Evolutionary conservation across 345 rosid genomes (phyloP).

Genomic region (Lepidium didymum): DNA sequence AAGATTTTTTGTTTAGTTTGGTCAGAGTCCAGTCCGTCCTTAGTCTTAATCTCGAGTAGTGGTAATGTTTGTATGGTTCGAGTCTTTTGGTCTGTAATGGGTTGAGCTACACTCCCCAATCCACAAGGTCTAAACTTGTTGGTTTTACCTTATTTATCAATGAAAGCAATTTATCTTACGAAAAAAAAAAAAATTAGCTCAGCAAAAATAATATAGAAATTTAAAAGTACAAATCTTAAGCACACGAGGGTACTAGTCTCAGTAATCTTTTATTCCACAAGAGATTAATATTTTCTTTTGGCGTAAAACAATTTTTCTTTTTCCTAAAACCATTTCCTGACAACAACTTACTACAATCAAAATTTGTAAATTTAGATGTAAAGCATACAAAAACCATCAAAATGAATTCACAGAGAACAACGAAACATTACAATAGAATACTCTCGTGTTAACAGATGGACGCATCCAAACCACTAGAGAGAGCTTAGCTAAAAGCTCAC

Average conservation of each 20-base stretch:
- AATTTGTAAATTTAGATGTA: slow-evolving; percentile 6
- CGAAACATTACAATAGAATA: not conserved
- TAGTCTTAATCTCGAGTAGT: too few relatives aligned
- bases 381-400: slow-evolving; percentile 7
- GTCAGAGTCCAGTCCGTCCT: too few relatives aligned
- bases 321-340: slow-evolving; percentile 10
- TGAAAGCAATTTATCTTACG: too few relatives aligned
- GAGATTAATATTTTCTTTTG: not conserved
- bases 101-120: too few relatives aligned
- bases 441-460: not conserved
- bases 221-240: not conserved
- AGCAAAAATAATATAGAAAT: not conserved
- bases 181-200: too few relatives aligned
- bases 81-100: too few relatives aligned
- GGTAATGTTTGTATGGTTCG: too few relatives aligned
- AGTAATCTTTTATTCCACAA: slow-evolving; percentile 2
- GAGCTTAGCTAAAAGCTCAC: slow-evolving; percentile 2
- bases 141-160: too few relatives aligned
- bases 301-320: not conserved
- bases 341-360: slow-evolving; percentile 21
- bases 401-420: slow-evolving; percentile 19
- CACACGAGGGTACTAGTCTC: not conserved
- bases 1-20: too few relatives aligned
- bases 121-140: too few relatives aligned
- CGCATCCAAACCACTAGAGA: not conserved